Conservation (phyloP, 176 grass and related monocot species). For the Aechmea fasciata region DNA sequence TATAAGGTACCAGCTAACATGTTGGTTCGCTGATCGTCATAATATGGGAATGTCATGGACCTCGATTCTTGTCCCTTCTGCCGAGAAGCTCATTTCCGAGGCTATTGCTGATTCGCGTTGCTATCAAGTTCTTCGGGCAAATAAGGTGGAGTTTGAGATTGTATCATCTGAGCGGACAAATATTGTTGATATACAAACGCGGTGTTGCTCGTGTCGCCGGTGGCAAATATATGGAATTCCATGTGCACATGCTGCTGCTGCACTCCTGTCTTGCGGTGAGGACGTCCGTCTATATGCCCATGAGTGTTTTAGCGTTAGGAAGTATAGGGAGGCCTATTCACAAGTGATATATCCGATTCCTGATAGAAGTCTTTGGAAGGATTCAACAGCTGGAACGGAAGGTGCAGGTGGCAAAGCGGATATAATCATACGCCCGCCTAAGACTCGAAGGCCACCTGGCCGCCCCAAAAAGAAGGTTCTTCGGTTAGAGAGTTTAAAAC, state of each 20-base stretch:
- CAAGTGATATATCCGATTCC: constrained; percentile 63
- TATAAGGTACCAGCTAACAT: constrained; percentile 59
- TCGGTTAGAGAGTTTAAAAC: constrained; percentile 85
- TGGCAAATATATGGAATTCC: constrained; percentile 96
- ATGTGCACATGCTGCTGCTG: constrained; percentile 85
- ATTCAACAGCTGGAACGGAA: constrained; percentile 22
- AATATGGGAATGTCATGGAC: constrained; percentile 51
- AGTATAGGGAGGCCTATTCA: constrained; percentile 71
- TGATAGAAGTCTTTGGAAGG: constrained; percentile 61
- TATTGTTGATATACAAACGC: constrained; percentile 81
- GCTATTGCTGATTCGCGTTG: constrained; percentile 68
- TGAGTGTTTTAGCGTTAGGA: constrained; percentile 73
- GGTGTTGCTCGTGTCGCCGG: constrained; percentile 72
- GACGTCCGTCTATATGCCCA: constrained; percentile 67
- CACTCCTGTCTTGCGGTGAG: constrained; percentile 80
- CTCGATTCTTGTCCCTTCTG: constrained; percentile 78
- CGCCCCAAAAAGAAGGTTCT: constrained; percentile 98
- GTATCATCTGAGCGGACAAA: constrained; percentile 93
- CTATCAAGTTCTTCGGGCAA: constrained; percentile 95
- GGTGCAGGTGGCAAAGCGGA: constrained; percentile 39
- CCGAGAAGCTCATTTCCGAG: constrained; percentile 83
- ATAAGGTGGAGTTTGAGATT: constrained; percentile 98
- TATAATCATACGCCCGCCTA: constrained; percentile 59
- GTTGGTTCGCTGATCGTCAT: constrained; percentile 73
- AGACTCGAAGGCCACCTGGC: constrained; percentile 70